phyloP scores from a whole-genome alignment of 768 basidiomycete genomes.

The Amanita phalloides region DNA sequence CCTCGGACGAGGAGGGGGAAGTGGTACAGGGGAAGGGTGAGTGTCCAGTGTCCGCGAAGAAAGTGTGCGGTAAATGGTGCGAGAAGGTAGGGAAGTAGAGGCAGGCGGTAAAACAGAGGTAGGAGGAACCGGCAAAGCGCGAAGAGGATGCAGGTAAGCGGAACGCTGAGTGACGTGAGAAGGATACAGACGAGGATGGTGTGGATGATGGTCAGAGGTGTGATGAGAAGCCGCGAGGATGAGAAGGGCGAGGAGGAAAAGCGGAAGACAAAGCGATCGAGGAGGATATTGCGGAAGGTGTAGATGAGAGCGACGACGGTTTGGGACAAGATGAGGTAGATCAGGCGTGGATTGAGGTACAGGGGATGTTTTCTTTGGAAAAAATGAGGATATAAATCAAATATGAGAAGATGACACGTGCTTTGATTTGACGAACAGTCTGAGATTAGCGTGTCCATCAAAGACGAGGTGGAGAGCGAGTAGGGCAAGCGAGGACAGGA shows the following conservation, averaged over 20 bases:
- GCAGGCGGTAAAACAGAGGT: conserved; percentile 45
- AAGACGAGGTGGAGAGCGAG: conserved; percentile 32
- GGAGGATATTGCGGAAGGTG: conserved; percentile 46
- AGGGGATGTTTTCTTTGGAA: conserved; percentile 56
- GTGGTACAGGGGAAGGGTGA: conserved; percentile 38
- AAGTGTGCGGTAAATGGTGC: conserved; percentile 59
- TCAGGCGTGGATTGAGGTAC: conserved; percentile 57
- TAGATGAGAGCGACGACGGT: conserved; percentile 33
- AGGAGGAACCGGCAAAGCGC: conserved; percentile 32
- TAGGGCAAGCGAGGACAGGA: conserved; percentile 32
- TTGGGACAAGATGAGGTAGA: conserved; percentile 52
- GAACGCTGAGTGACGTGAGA: conserved; percentile 27
- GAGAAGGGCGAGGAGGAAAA: background rate
- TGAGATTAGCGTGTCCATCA: conserved; percentile 30
- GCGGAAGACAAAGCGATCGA: conserved; percentile 45
- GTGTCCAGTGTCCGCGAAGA: conserved; percentile 42
- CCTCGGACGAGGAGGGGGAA: conserved; percentile 32
- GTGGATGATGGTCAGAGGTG: conserved; percentile 13
- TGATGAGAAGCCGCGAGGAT: conserved; percentile 7
- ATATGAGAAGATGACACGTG: conserved; percentile 13
- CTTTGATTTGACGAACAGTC: conserved; percentile 61
- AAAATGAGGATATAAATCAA: background rate
- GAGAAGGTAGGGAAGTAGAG: conserved; percentile 38
- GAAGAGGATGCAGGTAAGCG: conserved; percentile 33
- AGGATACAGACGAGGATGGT: conserved; percentile 27